A percentile compares a stretch with the other conserved stretches of the same genome.
Evolutionary conservation across 768 basidiomycete species (phyloP).

Genomic region (Kwoniella mangroviensis): DNA sequence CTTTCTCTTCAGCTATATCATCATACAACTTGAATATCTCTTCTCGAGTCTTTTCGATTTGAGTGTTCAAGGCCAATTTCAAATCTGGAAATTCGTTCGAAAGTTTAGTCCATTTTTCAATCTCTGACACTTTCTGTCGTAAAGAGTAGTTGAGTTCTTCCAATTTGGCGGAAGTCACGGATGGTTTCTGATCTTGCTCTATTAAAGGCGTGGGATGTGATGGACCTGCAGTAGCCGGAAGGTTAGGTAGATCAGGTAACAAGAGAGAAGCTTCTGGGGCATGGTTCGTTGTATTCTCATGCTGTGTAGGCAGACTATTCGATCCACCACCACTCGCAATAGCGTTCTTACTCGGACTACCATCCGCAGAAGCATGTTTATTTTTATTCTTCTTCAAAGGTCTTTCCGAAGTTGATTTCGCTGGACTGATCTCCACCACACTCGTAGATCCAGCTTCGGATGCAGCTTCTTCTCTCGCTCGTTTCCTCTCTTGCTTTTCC

Average conservation of each 20-base stretch:
- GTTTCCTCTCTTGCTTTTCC: conserved; percentile 13
- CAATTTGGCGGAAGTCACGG: background rate
- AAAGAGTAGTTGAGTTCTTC: conserved; percentile 1
- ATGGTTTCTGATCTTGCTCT: background rate
- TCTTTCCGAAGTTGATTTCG: background rate
- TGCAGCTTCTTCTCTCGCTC: conserved; percentile 2
- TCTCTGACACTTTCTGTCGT: conserved; percentile 20
- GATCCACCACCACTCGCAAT: background rate
- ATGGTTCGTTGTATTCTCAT: background rate
- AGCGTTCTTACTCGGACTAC: background rate
- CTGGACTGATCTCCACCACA: background rate
- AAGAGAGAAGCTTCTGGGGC: background rate
- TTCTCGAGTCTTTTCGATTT: conserved; percentile 15
- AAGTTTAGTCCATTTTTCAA: conserved; percentile 13
- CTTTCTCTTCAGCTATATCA: conserved; percentile 20
- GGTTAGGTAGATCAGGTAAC: background rate
- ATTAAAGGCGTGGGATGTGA: background rate
- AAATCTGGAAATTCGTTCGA: conserved; percentile 8
- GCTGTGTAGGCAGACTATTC: background rate
- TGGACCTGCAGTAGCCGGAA: background rate
- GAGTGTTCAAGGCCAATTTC: conserved; percentile 12
- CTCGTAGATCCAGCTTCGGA: background rate
- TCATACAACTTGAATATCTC: conserved; percentile 27
- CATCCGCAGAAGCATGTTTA: background rate
- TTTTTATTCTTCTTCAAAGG: conserved; percentile 15